These are phyloP conservation scores for Evernia prunastri DNA, from an alignment of 495 filamentous ascomycete species.

Conservation along the genomic window DNA sequence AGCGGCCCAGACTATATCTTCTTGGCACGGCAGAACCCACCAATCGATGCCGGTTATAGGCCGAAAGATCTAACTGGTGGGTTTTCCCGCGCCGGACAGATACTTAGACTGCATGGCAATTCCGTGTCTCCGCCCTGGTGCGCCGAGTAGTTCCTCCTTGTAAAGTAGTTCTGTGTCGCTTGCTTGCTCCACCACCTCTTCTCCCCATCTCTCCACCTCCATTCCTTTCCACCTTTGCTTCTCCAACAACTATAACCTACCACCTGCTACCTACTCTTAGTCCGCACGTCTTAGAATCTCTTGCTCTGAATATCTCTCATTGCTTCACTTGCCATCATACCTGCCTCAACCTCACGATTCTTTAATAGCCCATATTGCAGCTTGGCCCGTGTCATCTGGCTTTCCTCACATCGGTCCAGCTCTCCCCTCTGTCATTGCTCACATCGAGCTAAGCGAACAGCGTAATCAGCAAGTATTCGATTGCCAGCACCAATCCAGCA, in stretches of 20 bases:
- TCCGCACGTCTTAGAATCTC: not conserved
- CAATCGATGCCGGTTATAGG: not conserved
- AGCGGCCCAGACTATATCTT: no score
- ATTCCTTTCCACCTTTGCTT: not conserved
- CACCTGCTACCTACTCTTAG: no score
- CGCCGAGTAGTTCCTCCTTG: slow-evolving; percentile 5
- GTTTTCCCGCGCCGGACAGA: no score
- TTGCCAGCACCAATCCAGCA: slow-evolving; percentile 3
- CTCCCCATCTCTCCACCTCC: not conserved
- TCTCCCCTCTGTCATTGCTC: not conserved
- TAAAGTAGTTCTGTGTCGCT: not conserved
- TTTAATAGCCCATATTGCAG: not conserved
- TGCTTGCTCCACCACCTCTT: slow-evolving; percentile 1
- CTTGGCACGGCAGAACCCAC: no score
- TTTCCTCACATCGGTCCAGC: no score
- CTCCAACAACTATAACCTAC: no score
- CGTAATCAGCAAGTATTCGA: not conserved
- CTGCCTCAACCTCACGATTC: not conserved
- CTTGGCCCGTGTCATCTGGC: not conserved
- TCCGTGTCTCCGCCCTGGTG: slow-evolving; percentile 2
- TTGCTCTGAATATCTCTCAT: not conserved
- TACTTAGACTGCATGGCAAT: slow-evolving; percentile 2
- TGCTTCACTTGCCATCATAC: not conserved
- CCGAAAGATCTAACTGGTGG: not conserved
- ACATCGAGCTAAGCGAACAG: not conserved